phyloP scores from a whole-genome alignment of 768 basidiomycete species.

The Austroboletus eburneus region DNA sequence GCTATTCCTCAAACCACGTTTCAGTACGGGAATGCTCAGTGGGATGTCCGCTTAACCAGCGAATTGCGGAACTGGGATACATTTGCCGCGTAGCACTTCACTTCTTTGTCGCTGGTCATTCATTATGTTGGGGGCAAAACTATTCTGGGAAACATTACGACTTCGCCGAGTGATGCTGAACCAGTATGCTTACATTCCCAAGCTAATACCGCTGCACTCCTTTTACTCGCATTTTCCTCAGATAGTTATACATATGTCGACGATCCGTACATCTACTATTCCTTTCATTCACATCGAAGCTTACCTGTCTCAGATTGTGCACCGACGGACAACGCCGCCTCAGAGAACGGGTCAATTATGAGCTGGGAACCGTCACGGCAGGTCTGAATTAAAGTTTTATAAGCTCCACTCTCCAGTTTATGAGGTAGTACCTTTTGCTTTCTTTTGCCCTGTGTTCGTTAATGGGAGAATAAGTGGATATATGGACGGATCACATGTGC shows the following conservation, averaged over 20 bases:
- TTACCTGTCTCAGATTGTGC: too few species aligned
- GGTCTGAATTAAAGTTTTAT: conserved; percentile 14
- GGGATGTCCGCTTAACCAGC: conserved; percentile 39
- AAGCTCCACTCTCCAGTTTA: not conserved
- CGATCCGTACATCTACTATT: conserved; percentile 18
- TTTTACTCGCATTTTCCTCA: conserved; percentile 10
- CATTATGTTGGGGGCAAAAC: conserved; percentile 33
- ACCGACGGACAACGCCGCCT: conserved; percentile 30
- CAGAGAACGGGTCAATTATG: conserved; percentile 54
- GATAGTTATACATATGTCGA: conserved; percentile 8
- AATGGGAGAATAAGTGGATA: too few species aligned
- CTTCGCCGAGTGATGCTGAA: conserved; percentile 24
- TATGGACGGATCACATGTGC: too few species aligned
- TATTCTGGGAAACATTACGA: conserved; percentile 36
- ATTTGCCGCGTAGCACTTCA: conserved; percentile 46
- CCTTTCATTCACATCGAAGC: conserved; percentile 9
- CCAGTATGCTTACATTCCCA: conserved; percentile 9
- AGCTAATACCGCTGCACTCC: conserved; percentile 11
- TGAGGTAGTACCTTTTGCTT: too few species aligned
- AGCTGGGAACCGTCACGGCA: conserved; percentile 52
- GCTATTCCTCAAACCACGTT: conserved; percentile 41
- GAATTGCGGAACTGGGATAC: conserved; percentile 47
- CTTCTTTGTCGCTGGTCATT: not conserved
- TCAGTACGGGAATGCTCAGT: too few species aligned
- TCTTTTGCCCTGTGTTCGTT: too few species aligned